These are phyloP conservation scores for Mycena leptocephala DNA, from an alignment of 768 basidiomycete species.

Conservation along the genomic window DNA sequence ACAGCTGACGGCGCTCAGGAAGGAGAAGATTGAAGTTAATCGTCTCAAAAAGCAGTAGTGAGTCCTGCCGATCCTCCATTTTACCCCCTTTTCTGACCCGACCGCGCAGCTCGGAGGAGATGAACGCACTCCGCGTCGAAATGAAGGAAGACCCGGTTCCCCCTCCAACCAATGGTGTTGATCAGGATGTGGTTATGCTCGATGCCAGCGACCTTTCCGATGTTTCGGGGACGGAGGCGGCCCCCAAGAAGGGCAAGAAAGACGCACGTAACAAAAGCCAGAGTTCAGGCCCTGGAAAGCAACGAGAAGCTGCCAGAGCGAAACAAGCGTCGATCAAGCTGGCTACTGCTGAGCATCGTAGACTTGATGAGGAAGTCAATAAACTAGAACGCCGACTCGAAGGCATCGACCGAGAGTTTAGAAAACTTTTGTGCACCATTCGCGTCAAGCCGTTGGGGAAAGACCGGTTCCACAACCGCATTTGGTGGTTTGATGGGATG, in stretches of 20 bases:
- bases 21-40: conserved; percentile 97
- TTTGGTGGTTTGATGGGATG: conserved; percentile 99
- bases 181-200: conserved; percentile 74
- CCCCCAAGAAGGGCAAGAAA: conserved; percentile 73
- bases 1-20: conserved; percentile 91
- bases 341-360: conserved; percentile 86
- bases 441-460: conserved; percentile 91
- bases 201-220: conserved; percentile 86
- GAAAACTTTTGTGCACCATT: conserved; percentile 88
- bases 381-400: conserved; percentile 87
- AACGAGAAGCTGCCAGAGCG: conserved; percentile 83
- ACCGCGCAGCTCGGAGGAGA: conserved; percentile 76
- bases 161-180: conserved; percentile 53
- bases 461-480: conserved; percentile 94
- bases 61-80: conserved; percentile 53
- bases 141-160: conserved; percentile 62
- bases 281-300: conserved; percentile 79
- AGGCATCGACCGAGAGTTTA: conserved; percentile 93
- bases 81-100: conserved; percentile 29
- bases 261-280: conserved; percentile 69
- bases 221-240: conserved; percentile 72
- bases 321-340: conserved; percentile 88
- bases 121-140: conserved; percentile 75
- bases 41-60: conserved; percentile 91
- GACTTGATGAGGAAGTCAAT: conserved; percentile 91